A percentile compares a stretch with the other conserved stretches of the same genome.
Conservation (phyloP, 2,329 filamentous ascomycete genomes). For the Colletotrichum eleusines region DNA sequence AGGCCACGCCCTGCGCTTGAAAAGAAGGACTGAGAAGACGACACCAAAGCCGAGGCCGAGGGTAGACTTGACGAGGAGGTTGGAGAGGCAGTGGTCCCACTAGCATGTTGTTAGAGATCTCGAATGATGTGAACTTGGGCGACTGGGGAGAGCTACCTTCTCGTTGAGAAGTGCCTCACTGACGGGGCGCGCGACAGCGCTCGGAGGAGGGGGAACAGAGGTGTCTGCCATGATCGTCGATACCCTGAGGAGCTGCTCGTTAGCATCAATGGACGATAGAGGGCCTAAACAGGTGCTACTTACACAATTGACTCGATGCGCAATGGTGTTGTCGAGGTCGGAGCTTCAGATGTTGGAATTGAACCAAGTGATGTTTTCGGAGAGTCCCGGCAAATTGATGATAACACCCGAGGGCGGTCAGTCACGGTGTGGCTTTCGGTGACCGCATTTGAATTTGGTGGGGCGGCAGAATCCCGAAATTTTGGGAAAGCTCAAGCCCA, state of each 20-base stretch:
- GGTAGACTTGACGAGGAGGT: slow-evolving; percentile 94
- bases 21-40: slow-evolving; percentile 97
- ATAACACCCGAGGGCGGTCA: slow-evolving; percentile 60
- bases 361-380: slow-evolving; percentile 44
- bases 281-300: slow-evolving; percentile 23
- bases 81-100: slow-evolving; percentile 99
- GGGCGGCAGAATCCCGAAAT: slow-evolving; percentile 61
- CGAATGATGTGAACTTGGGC: not conserved
- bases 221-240: slow-evolving; percentile 64
- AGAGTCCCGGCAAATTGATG: slow-evolving; percentile 51
- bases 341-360: slow-evolving; percentile 38
- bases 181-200: slow-evolving; percentile 83
- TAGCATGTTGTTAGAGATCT: slow-evolving; percentile 53
- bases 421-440: slow-evolving; percentile 15
- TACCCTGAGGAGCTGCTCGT: slow-evolving; percentile 36
- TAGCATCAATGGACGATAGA: slow-evolving; percentile 42
- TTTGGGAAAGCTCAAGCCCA: slow-evolving; percentile 50
- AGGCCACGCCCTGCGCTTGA: slow-evolving; percentile 98
- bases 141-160: slow-evolving; percentile 73
- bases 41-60: slow-evolving; percentile 97
- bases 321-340: slow-evolving; percentile 37
- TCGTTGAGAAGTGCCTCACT: slow-evolving; percentile 99
- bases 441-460: slow-evolving; percentile 44
- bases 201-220: slow-evolving; percentile 67
- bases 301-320: slow-evolving; percentile 36